Evolutionary conservation across 352 stramenopile genomes (phyloP).

Genomic region (Phytophthora brassicae): DNA sequence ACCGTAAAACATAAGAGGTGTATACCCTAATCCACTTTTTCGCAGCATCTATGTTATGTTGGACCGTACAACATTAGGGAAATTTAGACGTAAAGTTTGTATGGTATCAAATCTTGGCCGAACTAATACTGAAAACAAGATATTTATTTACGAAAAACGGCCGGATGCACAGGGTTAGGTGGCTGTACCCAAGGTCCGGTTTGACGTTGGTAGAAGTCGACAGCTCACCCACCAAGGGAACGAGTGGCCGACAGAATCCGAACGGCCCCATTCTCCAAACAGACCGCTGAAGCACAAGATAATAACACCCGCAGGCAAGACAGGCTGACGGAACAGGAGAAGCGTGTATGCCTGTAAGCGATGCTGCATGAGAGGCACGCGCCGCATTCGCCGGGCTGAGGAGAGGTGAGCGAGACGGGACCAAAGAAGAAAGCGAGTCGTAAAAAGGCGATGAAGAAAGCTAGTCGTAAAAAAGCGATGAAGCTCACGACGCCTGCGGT

Average conservation of each 20-base stretch:
- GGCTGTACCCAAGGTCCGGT: too few relatives aligned
- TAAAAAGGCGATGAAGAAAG: too few relatives aligned
- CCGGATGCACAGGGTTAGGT: conserved; percentile 3
- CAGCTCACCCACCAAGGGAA: not conserved
- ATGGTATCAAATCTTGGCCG: not conserved
- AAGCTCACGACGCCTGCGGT: not conserved
- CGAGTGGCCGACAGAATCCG: not conserved
- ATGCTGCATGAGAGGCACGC: not conserved
- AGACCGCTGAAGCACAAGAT: not conserved
- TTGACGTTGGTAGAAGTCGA: not conserved
- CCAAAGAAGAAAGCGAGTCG: not conserved
- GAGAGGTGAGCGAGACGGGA: not conserved
- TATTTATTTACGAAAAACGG: not conserved
- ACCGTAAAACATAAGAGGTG: conserved; percentile 6
- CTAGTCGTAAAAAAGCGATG: not conserved
- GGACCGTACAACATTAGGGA: not conserved
- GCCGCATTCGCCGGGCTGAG: not conserved
- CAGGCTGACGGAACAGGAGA: not conserved
- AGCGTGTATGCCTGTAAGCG: not conserved
- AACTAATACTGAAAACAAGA: not conserved
- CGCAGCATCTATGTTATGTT: conserved; percentile 1
- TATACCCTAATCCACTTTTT: conserved; percentile 2
- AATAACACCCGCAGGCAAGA: not conserved
- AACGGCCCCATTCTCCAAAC: not conserved
- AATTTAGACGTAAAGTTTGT: conserved; percentile 5